Percentiles rank a stretch among this genome's conserved stretches.
Evolutionary conservation across 768 basidiomycete species (phyloP).

Genomic region (Serpula lacrymans): DNA sequence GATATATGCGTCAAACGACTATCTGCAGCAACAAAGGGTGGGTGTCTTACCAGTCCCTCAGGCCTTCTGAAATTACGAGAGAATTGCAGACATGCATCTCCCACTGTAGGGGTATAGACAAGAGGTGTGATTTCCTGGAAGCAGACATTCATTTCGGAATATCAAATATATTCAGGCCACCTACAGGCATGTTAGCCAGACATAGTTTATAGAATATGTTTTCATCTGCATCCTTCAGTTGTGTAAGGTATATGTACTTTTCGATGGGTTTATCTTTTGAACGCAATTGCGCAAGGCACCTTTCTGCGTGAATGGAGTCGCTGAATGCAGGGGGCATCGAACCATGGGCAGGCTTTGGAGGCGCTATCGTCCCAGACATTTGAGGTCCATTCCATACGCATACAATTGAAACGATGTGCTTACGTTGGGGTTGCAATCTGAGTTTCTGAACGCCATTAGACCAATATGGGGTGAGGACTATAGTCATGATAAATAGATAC

Average conservation of each 20-base stretch:
- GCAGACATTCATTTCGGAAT: constrained; percentile 3
- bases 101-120: constrained; percentile 91
- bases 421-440: constrained; percentile 56
- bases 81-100: constrained; percentile 85
- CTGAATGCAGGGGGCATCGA: constrained; percentile 59
- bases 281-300: constrained; percentile 67
- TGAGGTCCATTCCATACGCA: constrained; percentile 6
- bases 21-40: constrained; percentile 11
- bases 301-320: constrained; percentile 46
- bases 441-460: constrained; percentile 63
- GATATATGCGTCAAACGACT: constrained; percentile 13
- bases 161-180: constrained; percentile 6
- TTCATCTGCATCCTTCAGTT: constrained; percentile 69
- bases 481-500: too few species aligned
- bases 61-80: constrained; percentile 74
- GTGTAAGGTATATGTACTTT: constrained; percentile 82
- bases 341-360: constrained; percentile 46
- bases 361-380: constrained; percentile 29
- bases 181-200: constrained; percentile 64
- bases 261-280: constrained; percentile 74
- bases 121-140: constrained; percentile 61
- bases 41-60: constrained; percentile 59
- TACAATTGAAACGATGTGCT: constrained; percentile 19
- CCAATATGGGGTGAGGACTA: constrained; percentile 71
- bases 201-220: constrained; percentile 78